phyloP scores from a whole-genome alignment of 345 rosid species.

The Camelina laxa region DNA sequence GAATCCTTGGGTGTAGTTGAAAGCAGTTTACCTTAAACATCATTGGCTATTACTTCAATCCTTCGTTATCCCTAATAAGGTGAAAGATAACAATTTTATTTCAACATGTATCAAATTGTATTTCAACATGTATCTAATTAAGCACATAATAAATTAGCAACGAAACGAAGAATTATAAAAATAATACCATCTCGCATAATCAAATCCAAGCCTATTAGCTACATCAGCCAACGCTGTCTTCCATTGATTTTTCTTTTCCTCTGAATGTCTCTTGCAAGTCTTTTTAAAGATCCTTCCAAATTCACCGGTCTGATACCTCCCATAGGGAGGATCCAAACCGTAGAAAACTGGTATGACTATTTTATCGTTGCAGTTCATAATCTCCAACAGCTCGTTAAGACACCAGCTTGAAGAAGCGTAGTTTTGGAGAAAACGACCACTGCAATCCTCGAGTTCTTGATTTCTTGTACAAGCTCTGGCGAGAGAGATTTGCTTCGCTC shows the following conservation, averaged over 20 bases:
- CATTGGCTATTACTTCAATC: background rate
- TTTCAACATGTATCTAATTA: background rate
- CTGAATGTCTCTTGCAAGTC: background rate
- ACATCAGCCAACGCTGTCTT: background rate
- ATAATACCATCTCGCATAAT: background rate
- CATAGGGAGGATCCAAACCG: conserved; percentile 16
- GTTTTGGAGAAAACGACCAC: background rate
- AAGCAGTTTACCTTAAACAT: background rate
- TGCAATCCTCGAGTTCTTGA: background rate
- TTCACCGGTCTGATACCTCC: background rate
- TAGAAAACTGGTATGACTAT: conserved; percentile 6
- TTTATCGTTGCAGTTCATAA: too few species aligned
- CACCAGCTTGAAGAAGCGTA: background rate
- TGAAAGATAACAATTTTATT: too few species aligned
- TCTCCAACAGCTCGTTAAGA: too few species aligned
- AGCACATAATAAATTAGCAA: too few species aligned
- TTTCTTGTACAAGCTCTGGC: background rate
- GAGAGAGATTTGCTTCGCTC: background rate
- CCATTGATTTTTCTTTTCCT: background rate
- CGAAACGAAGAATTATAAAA: background rate
- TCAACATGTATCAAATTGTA: background rate
- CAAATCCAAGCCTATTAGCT: background rate
- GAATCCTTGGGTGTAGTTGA: background rate
- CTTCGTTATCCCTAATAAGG: background rate
- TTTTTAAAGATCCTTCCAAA: background rate